Evolutionary conservation across 2,329 filamentous ascomycete species (phyloP), one percentile per base, ranked within the genome.

Genomic region (Botryosphaeria dothidea): DNA sequence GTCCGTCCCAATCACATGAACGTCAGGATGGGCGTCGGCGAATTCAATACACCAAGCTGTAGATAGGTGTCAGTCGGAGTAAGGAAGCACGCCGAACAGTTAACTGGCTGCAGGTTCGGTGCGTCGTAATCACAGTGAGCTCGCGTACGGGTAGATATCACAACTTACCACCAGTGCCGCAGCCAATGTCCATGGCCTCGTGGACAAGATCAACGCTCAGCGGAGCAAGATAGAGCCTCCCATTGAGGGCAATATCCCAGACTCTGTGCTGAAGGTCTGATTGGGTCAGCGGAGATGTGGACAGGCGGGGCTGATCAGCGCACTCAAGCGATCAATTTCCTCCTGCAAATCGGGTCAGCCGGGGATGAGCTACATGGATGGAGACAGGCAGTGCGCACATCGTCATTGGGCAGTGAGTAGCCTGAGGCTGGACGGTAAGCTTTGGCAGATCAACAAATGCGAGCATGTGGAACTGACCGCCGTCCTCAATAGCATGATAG

Each of bases 261-360:
- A 73, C 67, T 51, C 61, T 60, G 65, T 73, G 71, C 62, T 72
- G 70, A 5, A 73, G 66, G 45, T 72, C 70, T 66, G 38, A 41
- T 34, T 48, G 48, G 48, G n/a, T 66, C 31, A 65, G 15, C 19
- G 11, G 36, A 25, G 19, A 25, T n/a, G 52, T 45, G 13, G 36
- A 9, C 8, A 13, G 36, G 31, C 46, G 46, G 38, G 27, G 27
- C 13, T 21, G 38, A 31, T 58, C 43, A 29, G 25, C 36, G 17
- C 49, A 67, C 66, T 65, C 25, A 72, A 58, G 17, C 70, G 66
- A 65, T 72, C 68, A 19, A 67, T 45, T 52, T 72, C 71, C 69
- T 69, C 65, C 68, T 72, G 43, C 6, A 23, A 4, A 31, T 17
- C 17, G 61, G 41, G n/a, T 49, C 19, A 43, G 49, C n/a, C 36